Evolutionary conservation across 2,329 filamentous ascomycete species (phyloP).

Genomic region (Talaromyces sp.): DNA sequence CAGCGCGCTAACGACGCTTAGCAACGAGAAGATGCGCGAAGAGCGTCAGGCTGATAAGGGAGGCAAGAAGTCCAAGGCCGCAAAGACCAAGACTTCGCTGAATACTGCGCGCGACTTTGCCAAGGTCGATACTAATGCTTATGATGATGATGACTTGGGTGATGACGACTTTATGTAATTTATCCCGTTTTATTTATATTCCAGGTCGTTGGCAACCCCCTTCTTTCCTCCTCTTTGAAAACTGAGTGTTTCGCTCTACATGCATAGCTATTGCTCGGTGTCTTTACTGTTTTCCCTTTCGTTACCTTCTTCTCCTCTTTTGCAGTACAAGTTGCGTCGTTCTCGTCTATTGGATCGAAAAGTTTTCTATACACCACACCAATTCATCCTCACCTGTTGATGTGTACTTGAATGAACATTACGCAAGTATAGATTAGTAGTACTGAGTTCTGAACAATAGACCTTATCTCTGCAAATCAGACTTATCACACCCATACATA

Average conservation of each 20-base stretch:
- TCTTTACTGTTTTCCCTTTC: constrained; percentile 18
- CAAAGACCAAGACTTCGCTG: constrained; percentile 87
- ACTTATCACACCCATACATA: too few relatives aligned
- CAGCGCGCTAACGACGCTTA: constrained; percentile 77
- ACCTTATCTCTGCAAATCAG: too few relatives aligned
- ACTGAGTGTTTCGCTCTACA: background rate
- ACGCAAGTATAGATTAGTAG: background rate
- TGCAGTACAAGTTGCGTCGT: background rate
- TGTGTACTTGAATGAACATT: background rate
- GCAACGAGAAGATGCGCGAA: constrained; percentile 98
- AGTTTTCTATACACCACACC: background rate
- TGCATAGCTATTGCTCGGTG: constrained; percentile 15
- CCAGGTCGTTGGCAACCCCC: background rate
- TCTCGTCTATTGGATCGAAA: constrained; percentile 1
- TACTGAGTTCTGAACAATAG: background rate
- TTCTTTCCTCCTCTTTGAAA: constrained; percentile 9
- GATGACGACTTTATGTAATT: constrained; percentile 50
- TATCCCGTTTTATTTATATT: background rate
- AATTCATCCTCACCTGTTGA: background rate
- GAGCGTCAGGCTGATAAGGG: constrained; percentile 93
- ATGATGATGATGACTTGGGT: constrained; percentile 83
- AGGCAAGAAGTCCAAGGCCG: constrained; percentile 94
- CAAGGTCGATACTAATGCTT: constrained; percentile 65
- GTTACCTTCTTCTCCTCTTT: background rate
- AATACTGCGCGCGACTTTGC: constrained; percentile 58